Base-by-base conservation (phyloP, 352 stramenopile species). In the Phytophthora sansomeana region DNA sequence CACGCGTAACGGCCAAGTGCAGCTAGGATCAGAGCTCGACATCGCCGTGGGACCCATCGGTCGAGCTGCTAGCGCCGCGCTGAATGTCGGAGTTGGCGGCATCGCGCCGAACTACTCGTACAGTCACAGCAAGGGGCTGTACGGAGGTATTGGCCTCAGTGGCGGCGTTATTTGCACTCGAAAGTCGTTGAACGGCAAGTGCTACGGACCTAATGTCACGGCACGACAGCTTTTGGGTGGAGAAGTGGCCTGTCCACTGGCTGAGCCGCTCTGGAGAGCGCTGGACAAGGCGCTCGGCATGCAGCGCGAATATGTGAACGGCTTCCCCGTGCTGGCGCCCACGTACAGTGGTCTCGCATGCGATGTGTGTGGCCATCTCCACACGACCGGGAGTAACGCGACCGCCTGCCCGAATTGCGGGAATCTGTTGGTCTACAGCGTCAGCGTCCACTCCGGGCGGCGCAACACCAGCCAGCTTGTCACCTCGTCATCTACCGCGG, bases 51-150 rank as follows among this genome's bases (percentile, higher is more conserved):
- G 85, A 10, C 85, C 85, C 4, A 86, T 91, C 60, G 85, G 85
- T 9, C 70, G 85, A 33, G 85, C 85, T 7, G 83, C 85, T 33
- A 89, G 80, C 44, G 85, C 85, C 30, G 71, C 78, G 1, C 28
- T 91, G 5, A 92, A 91, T 44, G 63, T 93, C 19, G 85, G 85
- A 10, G 58, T 63, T 19, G 83, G 76, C 21, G 83, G 83, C 16
- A 65, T 92, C 57, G 85, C 83, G 2, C 83, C 85, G 9, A 93
- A 93, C 63, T 93, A 91, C 67, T 91, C 82, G 58, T 93, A 93
- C 69, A 90, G 80, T 47, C 85, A 93, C 67, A 91, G 82, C 51
- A 83, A 82, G 48, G 85, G 85, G 0, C 70, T 93, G 8, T 93
- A 91, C 65, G 85, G 82, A 21, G 85, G 85, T 32, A 89, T 91